Evolutionary conservation across 495 filamentous ascomycete species (phyloP).

Genomic region (Gamarada debralockiae): DNA sequence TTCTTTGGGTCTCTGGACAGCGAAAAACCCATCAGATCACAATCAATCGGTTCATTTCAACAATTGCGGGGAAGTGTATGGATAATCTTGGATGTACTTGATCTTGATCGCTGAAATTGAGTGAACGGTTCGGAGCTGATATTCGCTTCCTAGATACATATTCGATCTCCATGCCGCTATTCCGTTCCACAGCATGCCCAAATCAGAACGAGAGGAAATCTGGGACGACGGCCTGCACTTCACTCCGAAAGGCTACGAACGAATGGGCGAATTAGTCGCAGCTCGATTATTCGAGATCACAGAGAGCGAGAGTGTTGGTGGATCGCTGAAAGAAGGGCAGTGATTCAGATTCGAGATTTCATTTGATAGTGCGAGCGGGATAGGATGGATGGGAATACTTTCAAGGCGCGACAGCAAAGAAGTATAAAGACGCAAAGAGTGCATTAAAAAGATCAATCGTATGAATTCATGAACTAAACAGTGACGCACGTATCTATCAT

Average conservation of each 20-base stretch:
- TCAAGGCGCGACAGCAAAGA: too few relatives aligned
- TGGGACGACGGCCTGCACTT: conserved; percentile 64
- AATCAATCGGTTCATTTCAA: too few relatives aligned
- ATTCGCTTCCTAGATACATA: too few relatives aligned
- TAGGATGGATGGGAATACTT: too few relatives aligned
- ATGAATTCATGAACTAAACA: background rate
- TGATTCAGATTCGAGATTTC: too few relatives aligned
- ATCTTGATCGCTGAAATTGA: too few relatives aligned
- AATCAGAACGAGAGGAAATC: conserved; percentile 37
- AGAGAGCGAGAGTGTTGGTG: background rate
- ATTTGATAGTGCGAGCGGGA: too few relatives aligned
- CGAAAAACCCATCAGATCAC: too few relatives aligned
- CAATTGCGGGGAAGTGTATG: too few relatives aligned
- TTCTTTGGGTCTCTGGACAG: conserved; percentile 2
- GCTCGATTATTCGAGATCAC: conserved; percentile 15
- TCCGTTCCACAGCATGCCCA: conserved; percentile 45
- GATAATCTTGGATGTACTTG: too few relatives aligned
- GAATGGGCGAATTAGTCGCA: conserved; percentile 51
- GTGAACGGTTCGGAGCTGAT: too few relatives aligned
- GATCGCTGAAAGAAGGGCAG: background rate
- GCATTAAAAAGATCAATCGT: background rate
- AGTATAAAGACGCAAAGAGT: background rate
- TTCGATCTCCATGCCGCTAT: conserved; percentile 51
- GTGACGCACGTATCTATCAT: background rate
- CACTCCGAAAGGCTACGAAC: conserved; percentile 52